Percentiles rank a stretch among this genome's conserved stretches.
phyloP scores from a whole-genome alignment of 352 stramenopile species.

The Pythium apleroticum region DNA sequence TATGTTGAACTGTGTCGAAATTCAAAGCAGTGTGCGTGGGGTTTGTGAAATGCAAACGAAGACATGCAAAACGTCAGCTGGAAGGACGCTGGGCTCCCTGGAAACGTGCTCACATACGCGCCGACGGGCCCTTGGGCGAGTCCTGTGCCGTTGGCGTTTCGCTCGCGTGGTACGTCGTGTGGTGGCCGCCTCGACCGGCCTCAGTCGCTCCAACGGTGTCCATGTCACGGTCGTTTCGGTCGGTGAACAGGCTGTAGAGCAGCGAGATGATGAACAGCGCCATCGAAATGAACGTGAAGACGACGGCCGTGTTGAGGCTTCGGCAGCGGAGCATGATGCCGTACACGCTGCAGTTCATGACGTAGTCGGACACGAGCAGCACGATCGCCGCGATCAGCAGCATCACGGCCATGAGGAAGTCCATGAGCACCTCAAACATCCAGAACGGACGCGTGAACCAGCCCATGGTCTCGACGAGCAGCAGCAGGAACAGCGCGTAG shows the following conservation, averaged over 20 bases:
- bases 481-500: slow-evolving; percentile 52
- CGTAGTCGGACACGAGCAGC: slow-evolving; percentile 66
- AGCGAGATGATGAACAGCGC: slow-evolving; percentile 47
- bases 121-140: slow-evolving; percentile 23
- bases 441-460: slow-evolving; percentile 43
- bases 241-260: slow-evolving; percentile 46
- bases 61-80: neutral
- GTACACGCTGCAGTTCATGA: slow-evolving; percentile 60
- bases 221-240: slow-evolving; percentile 24
- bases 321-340: slow-evolving; percentile 70
- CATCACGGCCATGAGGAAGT: slow-evolving; percentile 53
- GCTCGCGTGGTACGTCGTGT: slow-evolving; percentile 13
- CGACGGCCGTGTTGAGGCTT: slow-evolving; percentile 45
- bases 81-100: neutral
- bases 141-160: slow-evolving; percentile 20
- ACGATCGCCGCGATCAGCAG: slow-evolving; percentile 67
- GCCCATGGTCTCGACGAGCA: slow-evolving; percentile 43
- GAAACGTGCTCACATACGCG: slow-evolving; percentile 4
- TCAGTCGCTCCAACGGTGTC: slow-evolving; percentile 18
- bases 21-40: neutral
- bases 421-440: slow-evolving; percentile 49
- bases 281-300: slow-evolving; percentile 70
- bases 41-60: neutral
- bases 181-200: slow-evolving; percentile 8
- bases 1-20: slow-evolving; percentile 9